Evolutionary conservation across 495 filamentous ascomycete genomes (phyloP), one percentile per base, ranked within the genome.

Genomic region (Penicillium daleae): DNA sequence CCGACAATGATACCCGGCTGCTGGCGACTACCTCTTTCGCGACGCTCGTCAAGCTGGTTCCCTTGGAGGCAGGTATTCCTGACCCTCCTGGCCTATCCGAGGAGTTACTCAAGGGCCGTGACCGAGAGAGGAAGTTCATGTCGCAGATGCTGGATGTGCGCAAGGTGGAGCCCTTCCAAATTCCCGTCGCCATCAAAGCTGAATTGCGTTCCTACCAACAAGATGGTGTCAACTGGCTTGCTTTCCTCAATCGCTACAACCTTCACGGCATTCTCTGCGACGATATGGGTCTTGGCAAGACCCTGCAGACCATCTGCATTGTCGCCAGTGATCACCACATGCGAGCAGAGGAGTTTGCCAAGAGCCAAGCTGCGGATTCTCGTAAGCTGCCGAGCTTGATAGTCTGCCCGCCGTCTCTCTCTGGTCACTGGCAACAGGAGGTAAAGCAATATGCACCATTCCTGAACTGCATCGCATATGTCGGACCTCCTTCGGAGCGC

Each of bases 261-360:
- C 86, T 99, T 17, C 95, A 99, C 66, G 95, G 95, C 40, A 97
- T 99, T 77, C 92, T 99, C 57, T 99, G 95, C 72, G 95, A 99
- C 71, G 95, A 99, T 71, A 99, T 99, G 95, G 95, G 95, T 65
- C 90, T 99, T 48, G 95, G 95, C 33, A 99, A 99, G 76, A 99
- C 95, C 1, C 81, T 99, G 22, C 95, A 99, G 75, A 99, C 95
- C 0, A 85, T 99, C 48, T 98, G 96, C 71, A 98, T 99, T 69
- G 93, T 99, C 50, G 94, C 95, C 9, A 96, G 92, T 77, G 95
- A 99, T 72, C 95, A 99, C 72, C 93, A 97, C 71, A 80, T 95
- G 72, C 90, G 95, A 49, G 92, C 90, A 7, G 91, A 97, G 69
- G 92, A 97, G 72, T 97, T 87, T 66, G 86, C 85, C 51, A 90